phyloP scores from a whole-genome alignment of 73 alveolate species.

The Paramecium tetraurelia region DNA sequence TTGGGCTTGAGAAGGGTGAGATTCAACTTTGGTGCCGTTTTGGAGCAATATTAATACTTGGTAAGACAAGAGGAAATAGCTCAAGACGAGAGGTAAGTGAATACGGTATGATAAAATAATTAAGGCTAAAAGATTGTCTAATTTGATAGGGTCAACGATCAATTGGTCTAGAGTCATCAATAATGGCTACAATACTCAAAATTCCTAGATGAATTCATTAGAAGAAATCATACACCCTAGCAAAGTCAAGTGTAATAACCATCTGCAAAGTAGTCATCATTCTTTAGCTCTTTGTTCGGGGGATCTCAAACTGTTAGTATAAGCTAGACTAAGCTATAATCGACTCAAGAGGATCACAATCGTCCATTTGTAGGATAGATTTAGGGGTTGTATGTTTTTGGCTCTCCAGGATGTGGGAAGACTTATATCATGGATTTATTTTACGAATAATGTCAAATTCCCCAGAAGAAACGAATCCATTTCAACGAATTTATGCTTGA shows the following conservation, averaged over 20 bases:
- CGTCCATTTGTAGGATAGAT: conserved; percentile 1
- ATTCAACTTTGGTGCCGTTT: background rate
- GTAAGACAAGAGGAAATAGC: background rate
- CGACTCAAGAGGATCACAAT: background rate
- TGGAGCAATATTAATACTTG: background rate
- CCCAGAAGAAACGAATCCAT: conserved; percentile 80
- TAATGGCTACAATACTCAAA: conserved; percentile 25
- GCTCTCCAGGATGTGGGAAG: conserved; percentile 93
- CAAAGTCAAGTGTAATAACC: background rate
- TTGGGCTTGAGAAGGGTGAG: background rate
- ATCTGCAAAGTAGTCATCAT: background rate
- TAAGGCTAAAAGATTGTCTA: background rate
- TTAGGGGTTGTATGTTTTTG: conserved; percentile 78
- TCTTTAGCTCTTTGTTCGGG: conserved; percentile 22
- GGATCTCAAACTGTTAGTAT: background rate
- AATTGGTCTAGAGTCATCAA: background rate
- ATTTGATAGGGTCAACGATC: conserved; percentile 18
- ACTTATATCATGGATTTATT: conserved; percentile 92
- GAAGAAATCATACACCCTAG: background rate
- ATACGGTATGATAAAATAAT: background rate
- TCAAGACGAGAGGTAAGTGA: background rate
- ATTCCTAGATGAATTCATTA: background rate
- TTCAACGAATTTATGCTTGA: conserved; percentile 93
- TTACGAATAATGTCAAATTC: conserved; percentile 69
- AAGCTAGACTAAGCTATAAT: background rate